Percentiles rank a stretch among this genome's conserved stretches.
Evolutionary conservation across 176 grass and related monocot genomes (phyloP).

Genomic region (Thinopyrum elongatum): DNA sequence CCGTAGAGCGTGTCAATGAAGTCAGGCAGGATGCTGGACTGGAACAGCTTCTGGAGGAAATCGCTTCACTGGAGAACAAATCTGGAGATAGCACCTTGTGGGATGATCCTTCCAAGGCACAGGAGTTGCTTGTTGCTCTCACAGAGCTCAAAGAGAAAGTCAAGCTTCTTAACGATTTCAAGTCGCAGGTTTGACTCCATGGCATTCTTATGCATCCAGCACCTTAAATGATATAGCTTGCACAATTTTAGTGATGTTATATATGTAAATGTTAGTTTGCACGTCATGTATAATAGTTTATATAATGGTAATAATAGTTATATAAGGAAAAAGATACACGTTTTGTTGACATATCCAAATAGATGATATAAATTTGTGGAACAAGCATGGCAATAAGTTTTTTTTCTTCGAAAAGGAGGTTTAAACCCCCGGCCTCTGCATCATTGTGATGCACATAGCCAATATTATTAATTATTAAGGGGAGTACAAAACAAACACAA

Average conservation of each 20-base stretch:
- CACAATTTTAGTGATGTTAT: background rate
- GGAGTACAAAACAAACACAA: no score
- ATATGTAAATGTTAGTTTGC: background rate
- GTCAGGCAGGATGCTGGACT: slow-evolving; percentile 68
- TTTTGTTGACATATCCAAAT: background rate
- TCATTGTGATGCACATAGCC: no score
- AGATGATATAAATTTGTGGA: background rate
- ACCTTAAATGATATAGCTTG: background rate
- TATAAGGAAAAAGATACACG: background rate
- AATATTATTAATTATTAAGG: no score
- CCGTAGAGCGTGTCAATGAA: slow-evolving; percentile 54
- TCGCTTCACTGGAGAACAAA: slow-evolving; percentile 62
- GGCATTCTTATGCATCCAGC: background rate
- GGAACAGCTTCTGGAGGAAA: slow-evolving; percentile 64
- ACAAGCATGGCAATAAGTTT: background rate
- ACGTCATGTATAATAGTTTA: background rate
- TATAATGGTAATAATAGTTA: background rate
- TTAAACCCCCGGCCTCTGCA: no score
- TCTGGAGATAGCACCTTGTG: slow-evolving; percentile 73
- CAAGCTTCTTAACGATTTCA: slow-evolving; percentile 78
- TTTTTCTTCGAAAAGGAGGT: no score
- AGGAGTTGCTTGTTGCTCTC: slow-evolving; percentile 80
- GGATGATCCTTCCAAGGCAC: slow-evolving; percentile 93
- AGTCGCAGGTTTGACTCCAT: slow-evolving; percentile 56
- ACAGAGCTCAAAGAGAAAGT: slow-evolving; percentile 89